A percentile compares a stretch with the other conserved stretches of the same genome.
Evolutionary conservation across 2,329 filamentous ascomycete species (phyloP).

Genomic region (Monosporascus sp.): DNA sequence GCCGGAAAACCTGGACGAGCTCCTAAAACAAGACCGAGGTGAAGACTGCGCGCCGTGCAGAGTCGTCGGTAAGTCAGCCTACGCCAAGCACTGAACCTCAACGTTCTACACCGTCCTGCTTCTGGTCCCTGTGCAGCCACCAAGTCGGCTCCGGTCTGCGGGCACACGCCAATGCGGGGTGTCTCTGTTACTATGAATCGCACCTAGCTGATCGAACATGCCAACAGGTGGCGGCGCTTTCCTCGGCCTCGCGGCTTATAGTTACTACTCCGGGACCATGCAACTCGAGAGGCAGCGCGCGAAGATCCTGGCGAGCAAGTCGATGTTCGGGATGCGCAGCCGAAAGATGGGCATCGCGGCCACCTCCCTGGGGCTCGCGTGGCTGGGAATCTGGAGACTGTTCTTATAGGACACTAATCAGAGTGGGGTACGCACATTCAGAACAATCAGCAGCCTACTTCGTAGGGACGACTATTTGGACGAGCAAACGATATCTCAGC

Average conservation of each 20-base stretch:
- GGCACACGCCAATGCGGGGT: background rate
- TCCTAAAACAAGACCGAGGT: conserved; percentile 49
- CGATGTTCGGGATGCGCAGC: conserved; percentile 67
- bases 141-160: no score
- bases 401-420: conserved; percentile 39
- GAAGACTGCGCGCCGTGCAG: conserved; percentile 68
- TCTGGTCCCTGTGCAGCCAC: background rate
- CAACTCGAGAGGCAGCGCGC: conserved; percentile 63
- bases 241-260: conserved; percentile 69
- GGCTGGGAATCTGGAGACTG: conserved; percentile 65
- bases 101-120: background rate
- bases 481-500: no score
- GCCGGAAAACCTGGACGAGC: conserved; percentile 55
- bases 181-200: background rate
- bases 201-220: background rate
- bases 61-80: conserved; percentile 55
- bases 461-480: no score
- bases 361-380: conserved; percentile 62
- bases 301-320: conserved; percentile 63
- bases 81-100: no score
- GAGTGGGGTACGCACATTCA: no score
- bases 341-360: conserved; percentile 61
- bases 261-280: conserved; percentile 67
- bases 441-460: no score
- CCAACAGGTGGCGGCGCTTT: conserved; percentile 66